Base-by-base conservation (phyloP, 345 rosid species). In the Aquilaria yunnanensis region DNA sequence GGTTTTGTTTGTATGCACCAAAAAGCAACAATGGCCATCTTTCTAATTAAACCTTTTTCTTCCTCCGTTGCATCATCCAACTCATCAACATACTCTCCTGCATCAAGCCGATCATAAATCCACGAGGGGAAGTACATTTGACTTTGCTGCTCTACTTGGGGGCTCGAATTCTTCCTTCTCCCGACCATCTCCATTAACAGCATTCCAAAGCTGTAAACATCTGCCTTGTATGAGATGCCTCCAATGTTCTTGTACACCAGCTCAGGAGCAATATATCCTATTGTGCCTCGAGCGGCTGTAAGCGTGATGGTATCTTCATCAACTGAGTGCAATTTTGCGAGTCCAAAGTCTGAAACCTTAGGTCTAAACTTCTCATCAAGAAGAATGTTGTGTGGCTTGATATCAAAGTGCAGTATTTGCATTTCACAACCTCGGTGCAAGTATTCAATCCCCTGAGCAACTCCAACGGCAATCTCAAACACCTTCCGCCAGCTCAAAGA, bases 321-420 rank as follows among this genome's bases (percentile, higher is more conserved):
- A 5, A 46, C 37, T 1, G 69, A 33, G 12, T 57, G 32, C 47
- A 72, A 51, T 4, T 51, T 51, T 51, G 57, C 65, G 2, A 62
- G 65, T 1, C 65, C 65, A 23, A 62, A 62, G 49, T 62, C 65
- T 2, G 48, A 62, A 33, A 62, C 46, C 52, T 62, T 34, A 0
- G 57, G 57, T 10, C 2, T 62, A 6, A 51, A 51, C 5, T 51
- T 62, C 12, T 34, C 57, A 14, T 62, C 57, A 1, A 62, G 6
- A 53, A 72, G 45, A 46, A 67, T 62, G 11, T 66, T 69, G 33
- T 66, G 73, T 2, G 73, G 70, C 50, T 62, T 62, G 49, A 51
- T 51, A 16, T 72, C 67, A 10, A 72, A 60, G 62, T 72, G 60
- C 12, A 72, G 32, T 51, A 72, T 66, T 32, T 57, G 57, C 62